Evolutionary conservation across 2,329 filamentous ascomycete species (phyloP), one percentile per base, ranked within the genome.

Genomic region (Neonectria sp.): DNA sequence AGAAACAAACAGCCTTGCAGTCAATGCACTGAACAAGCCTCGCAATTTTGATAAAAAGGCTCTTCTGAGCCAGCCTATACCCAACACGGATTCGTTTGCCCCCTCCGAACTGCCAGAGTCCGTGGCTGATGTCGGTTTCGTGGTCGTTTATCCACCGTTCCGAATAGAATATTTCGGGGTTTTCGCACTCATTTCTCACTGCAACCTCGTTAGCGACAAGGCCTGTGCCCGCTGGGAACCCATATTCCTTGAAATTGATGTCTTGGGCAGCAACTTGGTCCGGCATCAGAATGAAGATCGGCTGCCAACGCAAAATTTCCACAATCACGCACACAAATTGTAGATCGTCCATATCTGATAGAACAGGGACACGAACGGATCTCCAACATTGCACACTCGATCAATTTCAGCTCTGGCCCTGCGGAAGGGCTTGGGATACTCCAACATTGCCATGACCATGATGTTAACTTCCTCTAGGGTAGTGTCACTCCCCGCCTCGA

Each of bases 291-390:
- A 79, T 74, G 6, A 85, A 79, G 24, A 82, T 80, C 1, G 83
- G 83, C 8, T 81, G 75, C 84, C 84, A 86, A 12, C 84, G 77
- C 56, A 86, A 73, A 1, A 80, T 78, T 71, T 87, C 85, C 48
- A 82, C 79, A 35, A 82, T 78, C 2, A 84, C 84, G 27, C 80
- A 81, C 24, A 83, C 79, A 43, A 82, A 84, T 3, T 79, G 80
- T 46, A 86, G 67, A 3, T 76, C 75, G 1, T 79, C 72, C 70
- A 82, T 78, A 62, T 86, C 84, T 7, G 75, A 69, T 43, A 84
- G 76, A 4, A 65, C 72, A 0, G 84, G 84, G n/a, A 86, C 72
- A 1, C 82, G 77, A 27, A 72, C 73, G 77, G 73, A n/a, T 77
- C 73, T 29, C 51, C 63, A 21, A 43, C 25, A 12, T 81, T 82